A percentile compares a stretch with the other conserved stretches of the same genome.
These are phyloP conservation scores for Nicotiana noctiflora DNA, from an alignment of 257 asterid species.

Conservation along the genomic window DNA sequence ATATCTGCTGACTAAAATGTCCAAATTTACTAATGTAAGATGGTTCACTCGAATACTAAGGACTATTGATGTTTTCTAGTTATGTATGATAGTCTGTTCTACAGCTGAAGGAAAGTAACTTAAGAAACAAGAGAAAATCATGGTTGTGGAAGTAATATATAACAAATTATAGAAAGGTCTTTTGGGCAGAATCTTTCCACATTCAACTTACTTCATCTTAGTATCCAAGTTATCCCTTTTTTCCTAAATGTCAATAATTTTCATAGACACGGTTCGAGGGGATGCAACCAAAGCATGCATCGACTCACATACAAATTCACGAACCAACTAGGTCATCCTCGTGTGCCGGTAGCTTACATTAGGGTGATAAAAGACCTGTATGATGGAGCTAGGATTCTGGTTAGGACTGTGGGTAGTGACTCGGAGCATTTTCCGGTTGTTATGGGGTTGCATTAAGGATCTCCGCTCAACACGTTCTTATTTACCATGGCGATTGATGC, in stretches of 20 bases:
- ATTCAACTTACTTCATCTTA: neutral
- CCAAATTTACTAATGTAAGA: neutral
- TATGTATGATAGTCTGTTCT: neutral
- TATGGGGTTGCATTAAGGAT: no score
- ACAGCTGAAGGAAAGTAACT: neutral
- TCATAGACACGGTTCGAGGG: neutral
- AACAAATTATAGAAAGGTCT: neutral
- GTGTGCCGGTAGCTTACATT: no score
- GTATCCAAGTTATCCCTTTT: neutral
- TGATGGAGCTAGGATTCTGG: no score
- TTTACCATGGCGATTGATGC: no score
- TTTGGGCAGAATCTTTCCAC: neutral
- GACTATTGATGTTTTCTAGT: neutral
- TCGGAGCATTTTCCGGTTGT: no score
- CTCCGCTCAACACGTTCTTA: no score
- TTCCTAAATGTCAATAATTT: neutral
- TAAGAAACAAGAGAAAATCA: neutral
- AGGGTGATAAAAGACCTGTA: no score
- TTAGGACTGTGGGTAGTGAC: no score
- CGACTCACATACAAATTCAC: neutral
- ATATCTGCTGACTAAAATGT: neutral
- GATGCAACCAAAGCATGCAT: neutral
- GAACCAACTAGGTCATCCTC: neutral
- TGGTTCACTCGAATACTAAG: neutral
- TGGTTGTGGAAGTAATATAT: neutral